Conservation (phyloP, 495 filamentous ascomycete genomes). For the Lindgomyces ingoldianus region DNA sequence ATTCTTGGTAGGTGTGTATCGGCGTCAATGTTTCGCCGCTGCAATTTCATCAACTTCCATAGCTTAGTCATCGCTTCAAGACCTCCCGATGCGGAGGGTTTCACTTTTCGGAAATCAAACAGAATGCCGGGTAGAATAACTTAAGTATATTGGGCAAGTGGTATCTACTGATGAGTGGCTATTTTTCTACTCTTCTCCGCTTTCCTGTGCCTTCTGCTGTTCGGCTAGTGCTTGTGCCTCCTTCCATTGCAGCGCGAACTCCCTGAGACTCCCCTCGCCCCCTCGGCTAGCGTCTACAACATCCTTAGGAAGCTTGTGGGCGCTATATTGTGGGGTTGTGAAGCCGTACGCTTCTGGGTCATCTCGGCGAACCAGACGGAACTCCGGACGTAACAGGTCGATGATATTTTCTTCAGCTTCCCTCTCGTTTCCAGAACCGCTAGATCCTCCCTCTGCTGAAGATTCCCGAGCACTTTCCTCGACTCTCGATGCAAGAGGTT, state of each 20-base stretch:
- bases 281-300: slow-evolving; percentile 85
- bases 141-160: too few relatives aligned
- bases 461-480: slow-evolving; percentile 28
- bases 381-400: slow-evolving; percentile 68
- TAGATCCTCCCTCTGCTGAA: slow-evolving; percentile 10
- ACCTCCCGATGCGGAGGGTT: neutral
- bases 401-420: slow-evolving; percentile 56
- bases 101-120: too few relatives aligned
- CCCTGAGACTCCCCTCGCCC: slow-evolving; percentile 72
- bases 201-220: slow-evolving; percentile 51
- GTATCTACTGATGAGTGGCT: neutral
- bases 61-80: neutral
- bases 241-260: slow-evolving; percentile 88
- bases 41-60: neutral
- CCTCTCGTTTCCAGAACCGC: slow-evolving; percentile 42
- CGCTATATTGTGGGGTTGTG: slow-evolving; percentile 82
- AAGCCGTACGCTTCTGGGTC: slow-evolving; percentile 88
- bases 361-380: slow-evolving; percentile 77
- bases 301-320: slow-evolving; percentile 92
- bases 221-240: slow-evolving; percentile 65
- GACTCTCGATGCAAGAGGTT: slow-evolving; percentile 46
- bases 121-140: too few relatives aligned
- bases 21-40: neutral
- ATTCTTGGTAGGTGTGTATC: neutral
- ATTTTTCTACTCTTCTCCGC: slow-evolving; percentile 17